phyloP scores from a whole-genome alignment of 1,284 basidiomycete genomes.

The Marasmius fiardii region DNA sequence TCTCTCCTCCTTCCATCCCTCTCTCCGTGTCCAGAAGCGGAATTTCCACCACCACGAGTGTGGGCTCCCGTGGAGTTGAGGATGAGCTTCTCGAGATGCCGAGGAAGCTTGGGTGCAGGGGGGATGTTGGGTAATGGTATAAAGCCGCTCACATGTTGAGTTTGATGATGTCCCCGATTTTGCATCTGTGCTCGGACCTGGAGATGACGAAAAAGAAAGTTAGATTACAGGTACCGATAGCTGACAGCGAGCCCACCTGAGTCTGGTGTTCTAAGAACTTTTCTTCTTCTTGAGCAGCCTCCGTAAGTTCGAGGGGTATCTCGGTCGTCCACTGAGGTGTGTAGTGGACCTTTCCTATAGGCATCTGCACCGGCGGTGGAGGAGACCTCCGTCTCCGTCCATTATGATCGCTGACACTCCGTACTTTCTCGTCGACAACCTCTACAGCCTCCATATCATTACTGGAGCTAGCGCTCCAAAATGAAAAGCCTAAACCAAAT shows the following conservation, averaged over 20 bases:
- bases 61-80: constrained; percentile 53
- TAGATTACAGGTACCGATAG: not conserved
- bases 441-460: constrained; percentile 30
- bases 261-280: constrained; percentile 53
- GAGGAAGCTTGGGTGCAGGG: constrained; percentile 81
- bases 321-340: constrained; percentile 63
- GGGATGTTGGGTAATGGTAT: constrained; percentile 74
- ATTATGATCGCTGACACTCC: constrained; percentile 1
- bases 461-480: constrained; percentile 46
- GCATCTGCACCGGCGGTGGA: constrained; percentile 11
- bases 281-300: constrained; percentile 85
- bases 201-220: not conserved
- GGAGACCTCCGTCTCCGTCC: constrained; percentile 19
- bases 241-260: constrained; percentile 23
- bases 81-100: constrained; percentile 93
- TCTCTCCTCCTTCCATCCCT: constrained; percentile 8
- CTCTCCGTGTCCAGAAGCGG: constrained; percentile 16
- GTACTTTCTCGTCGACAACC: constrained; percentile 12
- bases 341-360: not conserved
- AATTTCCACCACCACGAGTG: constrained; percentile 26
- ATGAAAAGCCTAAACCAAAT: constrained; percentile 31
- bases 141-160: constrained; percentile 31
- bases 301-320: constrained; percentile 71
- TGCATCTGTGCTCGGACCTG: constrained; percentile 14
- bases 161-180: not conserved